Percentiles rank a stretch among this genome's conserved stretches.
phyloP scores from a whole-genome alignment of 495 filamentous ascomycete species.

The Talaromyces liani region DNA sequence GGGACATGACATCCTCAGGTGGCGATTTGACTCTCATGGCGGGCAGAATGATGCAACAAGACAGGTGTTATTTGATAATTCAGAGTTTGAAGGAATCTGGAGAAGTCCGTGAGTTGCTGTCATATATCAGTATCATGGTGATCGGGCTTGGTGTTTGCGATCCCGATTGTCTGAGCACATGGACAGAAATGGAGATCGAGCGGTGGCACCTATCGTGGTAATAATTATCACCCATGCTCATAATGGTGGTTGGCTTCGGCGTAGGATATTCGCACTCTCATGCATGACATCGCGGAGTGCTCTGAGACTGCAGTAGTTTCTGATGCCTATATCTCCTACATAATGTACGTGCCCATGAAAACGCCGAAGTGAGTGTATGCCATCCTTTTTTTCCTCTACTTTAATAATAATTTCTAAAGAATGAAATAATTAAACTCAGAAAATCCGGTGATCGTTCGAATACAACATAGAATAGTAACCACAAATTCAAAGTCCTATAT shows the following conservation, averaged over 20 bases:
- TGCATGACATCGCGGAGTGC: neutral
- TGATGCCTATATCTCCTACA: neutral
- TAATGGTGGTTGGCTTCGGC: neutral
- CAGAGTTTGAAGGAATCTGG: neutral
- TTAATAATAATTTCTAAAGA: neutral
- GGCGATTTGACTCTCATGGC: neutral
- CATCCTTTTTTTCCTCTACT: neutral
- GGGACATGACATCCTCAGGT: neutral
- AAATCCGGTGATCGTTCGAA: too few species aligned
- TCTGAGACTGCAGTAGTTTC: neutral
- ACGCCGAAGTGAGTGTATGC: neutral
- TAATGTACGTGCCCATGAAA: neutral
- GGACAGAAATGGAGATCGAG: neutral
- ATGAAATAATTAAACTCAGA: too few species aligned
- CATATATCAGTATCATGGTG: neutral
- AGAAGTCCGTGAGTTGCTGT: neutral
- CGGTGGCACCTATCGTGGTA: neutral
- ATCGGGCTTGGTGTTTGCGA: neutral
- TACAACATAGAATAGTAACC: too few species aligned
- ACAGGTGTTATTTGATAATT: neutral
- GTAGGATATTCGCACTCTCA: neutral
- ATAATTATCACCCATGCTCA: neutral
- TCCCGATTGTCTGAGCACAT: neutral
- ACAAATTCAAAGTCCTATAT: too few species aligned
- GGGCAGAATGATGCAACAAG: neutral